Evolutionary conservation across 2,329 filamentous ascomycete genomes (phyloP).

Genomic region (Epichloe coenophiala): DNA sequence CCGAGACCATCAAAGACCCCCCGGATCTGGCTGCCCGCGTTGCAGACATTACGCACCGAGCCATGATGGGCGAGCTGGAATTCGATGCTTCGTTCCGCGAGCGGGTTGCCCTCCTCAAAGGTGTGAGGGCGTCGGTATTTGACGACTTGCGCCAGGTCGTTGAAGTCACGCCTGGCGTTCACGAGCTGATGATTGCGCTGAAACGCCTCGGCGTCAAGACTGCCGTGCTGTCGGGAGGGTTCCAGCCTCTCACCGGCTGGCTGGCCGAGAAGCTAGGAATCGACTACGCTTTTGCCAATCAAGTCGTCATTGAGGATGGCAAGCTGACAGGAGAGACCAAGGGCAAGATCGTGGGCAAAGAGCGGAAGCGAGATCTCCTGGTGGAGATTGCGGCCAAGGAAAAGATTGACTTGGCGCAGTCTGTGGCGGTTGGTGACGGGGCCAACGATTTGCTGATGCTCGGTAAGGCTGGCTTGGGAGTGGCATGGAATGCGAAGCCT

Average conservation of each 20-base stretch:
- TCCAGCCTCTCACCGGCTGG: constrained; percentile 80
- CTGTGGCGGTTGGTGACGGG: constrained; percentile 66
- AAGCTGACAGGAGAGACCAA: constrained; percentile 59
- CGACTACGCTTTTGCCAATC: constrained; percentile 81
- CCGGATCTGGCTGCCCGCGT: constrained; percentile 68
- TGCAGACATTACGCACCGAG: constrained; percentile 76
- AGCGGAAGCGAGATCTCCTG: constrained; percentile 61
- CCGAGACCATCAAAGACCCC: constrained; percentile 56
- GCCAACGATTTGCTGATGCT: constrained; percentile 78
- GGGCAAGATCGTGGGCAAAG: constrained; percentile 60
- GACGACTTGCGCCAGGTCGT: constrained; percentile 62
- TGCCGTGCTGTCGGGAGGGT: constrained; percentile 84
- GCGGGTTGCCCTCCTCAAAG: constrained; percentile 67
- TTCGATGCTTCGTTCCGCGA: constrained; percentile 75
- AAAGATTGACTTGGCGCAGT: constrained; percentile 49
- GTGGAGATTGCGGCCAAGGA: constrained; percentile 57
- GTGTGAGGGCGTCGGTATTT: constrained; percentile 67
- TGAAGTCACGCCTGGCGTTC: constrained; percentile 69
- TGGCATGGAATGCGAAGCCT: constrained; percentile 77
- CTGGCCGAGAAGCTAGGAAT: constrained; percentile 68
- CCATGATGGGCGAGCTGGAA: constrained; percentile 93
- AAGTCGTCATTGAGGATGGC: constrained; percentile 51
- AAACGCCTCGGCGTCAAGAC: constrained; percentile 73
- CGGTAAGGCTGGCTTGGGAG: constrained; percentile 57
- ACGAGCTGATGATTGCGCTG: constrained; percentile 58